Evolutionary conservation across 2,329 filamentous ascomycete species (phyloP).

Genomic region (Harringtonia lauricola): DNA sequence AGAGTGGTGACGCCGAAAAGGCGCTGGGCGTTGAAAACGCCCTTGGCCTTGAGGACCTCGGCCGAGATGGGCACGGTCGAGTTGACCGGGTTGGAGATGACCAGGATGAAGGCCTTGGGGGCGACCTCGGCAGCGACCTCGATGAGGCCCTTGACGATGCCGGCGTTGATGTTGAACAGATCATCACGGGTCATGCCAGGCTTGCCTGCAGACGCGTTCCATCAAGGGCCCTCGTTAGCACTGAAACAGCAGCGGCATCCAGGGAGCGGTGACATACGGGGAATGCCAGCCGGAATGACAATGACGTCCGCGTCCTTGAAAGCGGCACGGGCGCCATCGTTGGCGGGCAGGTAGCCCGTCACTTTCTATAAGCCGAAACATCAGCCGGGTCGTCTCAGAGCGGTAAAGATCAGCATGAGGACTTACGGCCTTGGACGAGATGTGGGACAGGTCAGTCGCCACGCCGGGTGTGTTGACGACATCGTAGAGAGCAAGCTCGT

Average conservation of each 20-base stretch:
- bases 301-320: slow-evolving; percentile 92
- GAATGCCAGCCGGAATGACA: slow-evolving; percentile 95
- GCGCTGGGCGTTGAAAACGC: slow-evolving; percentile 88
- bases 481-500: slow-evolving; percentile 96
- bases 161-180: slow-evolving; percentile 99
- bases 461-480: slow-evolving; percentile 98
- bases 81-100: slow-evolving; percentile 99
- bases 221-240: background rate
- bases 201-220: slow-evolving; percentile 57
- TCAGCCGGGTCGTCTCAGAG: background rate
- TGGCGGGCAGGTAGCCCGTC: slow-evolving; percentile 75
- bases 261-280: slow-evolving; percentile 49
- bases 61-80: slow-evolving; percentile 95
- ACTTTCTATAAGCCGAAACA: slow-evolving; percentile 52
- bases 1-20: slow-evolving; percentile 98
- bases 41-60: slow-evolving; percentile 88
- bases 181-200: slow-evolving; percentile 99
- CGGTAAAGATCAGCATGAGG: slow-evolving; percentile 1
- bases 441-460: slow-evolving; percentile 92
- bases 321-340: slow-evolving; percentile 75
- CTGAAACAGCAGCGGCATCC: too few species aligned
- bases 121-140: slow-evolving; percentile 78
- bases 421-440: slow-evolving; percentile 73
- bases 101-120: slow-evolving; percentile 87
- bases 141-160: slow-evolving; percentile 90